Conservation (phyloP, 805 yeast genomes). For the Starmerella apicola region DNA sequence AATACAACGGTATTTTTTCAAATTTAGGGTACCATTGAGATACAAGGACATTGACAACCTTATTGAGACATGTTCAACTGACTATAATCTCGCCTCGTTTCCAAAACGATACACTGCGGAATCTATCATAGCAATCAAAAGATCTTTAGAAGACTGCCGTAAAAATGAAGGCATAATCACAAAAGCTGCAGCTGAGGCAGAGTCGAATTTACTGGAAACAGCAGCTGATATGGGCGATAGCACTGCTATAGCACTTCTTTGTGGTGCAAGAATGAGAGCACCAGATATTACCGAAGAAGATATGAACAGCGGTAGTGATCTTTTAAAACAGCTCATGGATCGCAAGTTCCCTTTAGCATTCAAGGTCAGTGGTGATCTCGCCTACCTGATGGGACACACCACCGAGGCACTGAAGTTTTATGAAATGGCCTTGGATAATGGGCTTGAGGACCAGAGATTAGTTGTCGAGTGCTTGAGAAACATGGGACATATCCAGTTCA, state of each 20-base stretch:
- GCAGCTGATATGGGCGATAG: conserved; percentile 76
- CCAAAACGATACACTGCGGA: conserved; percentile 40
- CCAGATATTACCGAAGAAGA: conserved; percentile 39
- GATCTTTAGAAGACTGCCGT: conserved; percentile 51
- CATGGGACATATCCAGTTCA: conserved; percentile 47
- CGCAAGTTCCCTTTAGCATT: conserved; percentile 59
- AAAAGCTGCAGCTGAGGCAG: conserved; percentile 45
- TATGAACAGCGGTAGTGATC: conserved; percentile 45
- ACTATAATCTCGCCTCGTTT: conserved; percentile 12
- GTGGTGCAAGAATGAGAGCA: conserved; percentile 49
- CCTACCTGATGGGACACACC: conserved; percentile 35
- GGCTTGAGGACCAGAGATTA: conserved; percentile 35
- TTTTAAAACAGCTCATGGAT: conserved; percentile 46
- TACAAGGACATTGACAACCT: conserved; percentile 10
- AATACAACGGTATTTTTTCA: conserved; percentile 15
- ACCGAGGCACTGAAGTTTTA: conserved; percentile 50
- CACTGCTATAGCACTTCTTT: conserved; percentile 64
- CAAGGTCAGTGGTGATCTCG: conserved; percentile 69
- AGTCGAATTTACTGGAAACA: conserved; percentile 60
- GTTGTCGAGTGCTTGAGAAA: conserved; percentile 62
- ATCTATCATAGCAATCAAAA: conserved; percentile 58
- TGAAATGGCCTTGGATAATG: conserved; percentile 39
- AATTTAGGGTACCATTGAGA: conserved; percentile 16
- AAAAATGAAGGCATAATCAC: conserved; percentile 48
- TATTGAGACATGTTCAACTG: conserved; percentile 4